Conservation (phyloP, 2,329 filamentous ascomycete genomes). For the Fusarium protoensiforme region DNA sequence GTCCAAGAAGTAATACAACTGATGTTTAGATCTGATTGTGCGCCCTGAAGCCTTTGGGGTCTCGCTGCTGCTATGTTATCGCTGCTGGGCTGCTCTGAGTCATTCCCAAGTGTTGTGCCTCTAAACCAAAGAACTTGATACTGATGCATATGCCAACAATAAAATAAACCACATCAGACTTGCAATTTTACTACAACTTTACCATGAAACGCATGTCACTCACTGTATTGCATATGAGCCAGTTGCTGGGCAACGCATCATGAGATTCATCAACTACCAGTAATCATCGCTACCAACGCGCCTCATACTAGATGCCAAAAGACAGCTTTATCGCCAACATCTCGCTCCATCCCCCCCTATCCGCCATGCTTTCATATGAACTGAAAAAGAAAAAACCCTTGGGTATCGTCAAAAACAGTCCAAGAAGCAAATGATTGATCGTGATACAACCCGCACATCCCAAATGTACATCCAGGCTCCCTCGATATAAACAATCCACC, state of each 20-base stretch:
- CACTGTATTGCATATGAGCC: neutral
- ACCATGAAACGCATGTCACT: neutral
- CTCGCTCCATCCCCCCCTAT: slow-evolving; percentile 7
- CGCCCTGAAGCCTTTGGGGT: too few species aligned
- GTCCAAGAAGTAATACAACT: neutral
- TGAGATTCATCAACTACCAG: neutral
- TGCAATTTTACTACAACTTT: neutral
- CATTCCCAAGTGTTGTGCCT: neutral
- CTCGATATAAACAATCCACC: slow-evolving; percentile 28
- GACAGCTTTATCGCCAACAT: neutral
- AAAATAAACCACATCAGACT: neutral
- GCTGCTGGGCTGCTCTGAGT: neutral
- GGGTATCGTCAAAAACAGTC: slow-evolving; percentile 50
- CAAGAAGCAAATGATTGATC: slow-evolving; percentile 42
- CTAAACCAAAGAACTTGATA: neutral
- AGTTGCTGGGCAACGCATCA: neutral
- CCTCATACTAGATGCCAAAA: neutral
- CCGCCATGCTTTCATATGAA: slow-evolving; percentile 29
- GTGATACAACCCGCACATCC: slow-evolving; percentile 43
- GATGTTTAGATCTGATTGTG: neutral
- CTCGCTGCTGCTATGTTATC: neutral
- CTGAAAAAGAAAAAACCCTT: slow-evolving; percentile 38
- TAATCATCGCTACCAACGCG: neutral
- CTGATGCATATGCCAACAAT: neutral
- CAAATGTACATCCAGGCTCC: slow-evolving; percentile 30